Percentiles rank a stretch among this genome's conserved stretches.
Conservation (phyloP, 1,284 basidiomycete species). For the Apiotrichum laibachii region DNA sequence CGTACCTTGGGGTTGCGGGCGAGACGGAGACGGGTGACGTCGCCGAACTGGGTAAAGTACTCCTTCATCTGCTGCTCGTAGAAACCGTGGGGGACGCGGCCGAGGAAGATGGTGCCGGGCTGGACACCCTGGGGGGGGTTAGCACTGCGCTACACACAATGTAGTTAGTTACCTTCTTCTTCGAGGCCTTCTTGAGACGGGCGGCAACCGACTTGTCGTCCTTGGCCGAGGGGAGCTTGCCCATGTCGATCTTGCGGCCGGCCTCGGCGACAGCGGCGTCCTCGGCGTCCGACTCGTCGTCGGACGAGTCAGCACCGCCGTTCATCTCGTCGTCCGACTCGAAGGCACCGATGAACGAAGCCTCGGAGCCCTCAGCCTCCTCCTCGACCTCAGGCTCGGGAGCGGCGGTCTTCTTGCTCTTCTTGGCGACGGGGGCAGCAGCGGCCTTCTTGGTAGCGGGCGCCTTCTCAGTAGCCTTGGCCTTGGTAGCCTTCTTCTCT, state of each 20-base stretch:
- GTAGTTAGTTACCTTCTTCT: slow-evolving; percentile 66
- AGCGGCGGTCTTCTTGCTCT: slow-evolving; percentile 13
- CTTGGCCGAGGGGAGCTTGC: slow-evolving; percentile 74
- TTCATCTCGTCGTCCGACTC: slow-evolving; percentile 57
- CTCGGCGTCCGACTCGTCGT: slow-evolving; percentile 67
- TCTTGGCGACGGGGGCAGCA: not conserved
- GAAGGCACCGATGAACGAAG: slow-evolving; percentile 63
- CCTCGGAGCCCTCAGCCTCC: slow-evolving; percentile 45
- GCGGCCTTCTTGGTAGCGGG: slow-evolving; percentile 13
- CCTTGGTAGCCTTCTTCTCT: slow-evolving; percentile 22
- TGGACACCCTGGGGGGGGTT: slow-evolving; percentile 43
- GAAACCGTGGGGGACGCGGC: slow-evolving; percentile 92
- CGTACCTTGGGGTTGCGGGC: slow-evolving; percentile 88
- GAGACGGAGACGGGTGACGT: slow-evolving; percentile 80
- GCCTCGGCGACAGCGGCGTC: slow-evolving; percentile 53
- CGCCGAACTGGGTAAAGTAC: slow-evolving; percentile 94
- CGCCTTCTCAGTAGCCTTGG: slow-evolving; percentile 22
- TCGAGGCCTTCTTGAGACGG: slow-evolving; percentile 78
- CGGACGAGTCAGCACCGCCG: slow-evolving; percentile 67
- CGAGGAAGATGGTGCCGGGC: slow-evolving; percentile 86
- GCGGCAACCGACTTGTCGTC: slow-evolving; percentile 75
- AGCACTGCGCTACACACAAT: not conserved
- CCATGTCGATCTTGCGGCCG: slow-evolving; percentile 58
- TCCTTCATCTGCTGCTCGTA: slow-evolving; percentile 89
- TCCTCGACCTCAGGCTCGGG: slow-evolving; percentile 25